These are phyloP conservation scores for Heimioporus retisporus DNA, from an alignment of 1,284 basidiomycete genomes.

Conservation along the genomic window DNA sequence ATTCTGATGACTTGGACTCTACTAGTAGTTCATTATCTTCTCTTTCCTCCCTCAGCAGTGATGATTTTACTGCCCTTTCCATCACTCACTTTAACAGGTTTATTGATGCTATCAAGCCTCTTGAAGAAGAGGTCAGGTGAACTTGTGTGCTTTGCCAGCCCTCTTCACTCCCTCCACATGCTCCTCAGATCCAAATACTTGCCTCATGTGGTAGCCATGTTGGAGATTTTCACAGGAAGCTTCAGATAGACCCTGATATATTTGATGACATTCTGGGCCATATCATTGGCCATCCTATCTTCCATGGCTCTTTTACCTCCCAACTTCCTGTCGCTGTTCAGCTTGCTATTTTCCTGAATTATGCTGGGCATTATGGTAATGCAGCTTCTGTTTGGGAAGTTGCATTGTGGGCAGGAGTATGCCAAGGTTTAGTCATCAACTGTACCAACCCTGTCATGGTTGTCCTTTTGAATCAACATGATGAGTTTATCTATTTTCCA, in stretches of 20 bases:
- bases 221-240: neutral
- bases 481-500: too few relatives aligned
- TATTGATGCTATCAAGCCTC: neutral
- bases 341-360: neutral
- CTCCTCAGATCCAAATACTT: neutral
- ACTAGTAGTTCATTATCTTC: too few relatives aligned
- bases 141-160: neutral
- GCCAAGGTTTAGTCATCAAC: constrained; percentile 13
- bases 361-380: neutral
- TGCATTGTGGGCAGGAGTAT: constrained; percentile 17
- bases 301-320: neutral
- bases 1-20: too few relatives aligned
- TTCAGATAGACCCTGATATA: neutral
- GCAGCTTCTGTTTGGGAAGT: neutral
- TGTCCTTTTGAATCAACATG: neutral
- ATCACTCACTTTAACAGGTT: neutral
- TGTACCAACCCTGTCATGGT: constrained; percentile 11
- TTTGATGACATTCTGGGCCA: too few relatives aligned
- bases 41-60: too few relatives aligned
- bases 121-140: neutral
- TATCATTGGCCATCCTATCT: neutral
- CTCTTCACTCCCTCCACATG: neutral
- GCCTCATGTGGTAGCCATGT: neutral
- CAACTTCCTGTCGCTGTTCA: neutral
- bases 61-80: too few relatives aligned